These are phyloP conservation scores for Solanum hybrid DNA, from an alignment of 305 asterid genomes.

Conservation along the genomic window DNA sequence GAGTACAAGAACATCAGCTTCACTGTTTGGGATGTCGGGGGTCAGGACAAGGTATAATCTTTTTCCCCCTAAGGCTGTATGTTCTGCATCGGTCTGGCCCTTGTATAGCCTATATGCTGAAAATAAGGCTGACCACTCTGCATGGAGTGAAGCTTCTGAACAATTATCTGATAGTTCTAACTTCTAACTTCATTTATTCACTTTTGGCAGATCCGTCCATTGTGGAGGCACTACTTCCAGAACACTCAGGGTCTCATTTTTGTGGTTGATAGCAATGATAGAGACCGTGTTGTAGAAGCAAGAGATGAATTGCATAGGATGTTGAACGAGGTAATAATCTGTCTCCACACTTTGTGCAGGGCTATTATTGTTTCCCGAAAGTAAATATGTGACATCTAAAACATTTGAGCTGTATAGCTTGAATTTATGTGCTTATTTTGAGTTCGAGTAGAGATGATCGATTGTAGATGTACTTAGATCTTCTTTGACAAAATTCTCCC, in stretches of 20 bases:
- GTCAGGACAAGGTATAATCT: slow-evolving; percentile 58
- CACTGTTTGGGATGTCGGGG: slow-evolving; percentile 84
- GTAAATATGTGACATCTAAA: neutral
- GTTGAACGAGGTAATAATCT: slow-evolving; percentile 54
- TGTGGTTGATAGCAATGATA: slow-evolving; percentile 70
- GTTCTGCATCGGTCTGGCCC: neutral
- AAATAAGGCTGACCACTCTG: neutral
- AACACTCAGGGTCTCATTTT: slow-evolving; percentile 81
- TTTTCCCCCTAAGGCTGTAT: neutral
- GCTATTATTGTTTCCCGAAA: neutral
- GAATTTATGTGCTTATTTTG: neutral
- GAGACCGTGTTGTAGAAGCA: slow-evolving; percentile 75
- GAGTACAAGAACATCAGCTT: slow-evolving; percentile 75
- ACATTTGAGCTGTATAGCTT: neutral
- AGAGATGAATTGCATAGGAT: slow-evolving; percentile 74
- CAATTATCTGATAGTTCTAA: neutral
- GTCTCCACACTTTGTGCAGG: neutral
- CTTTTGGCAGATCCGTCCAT: slow-evolving; percentile 52
- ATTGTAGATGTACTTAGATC: neutral
- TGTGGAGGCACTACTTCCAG: slow-evolving; percentile 82
- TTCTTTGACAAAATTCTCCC: neutral
- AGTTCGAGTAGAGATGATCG: neutral
- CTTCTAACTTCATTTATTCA: neutral
- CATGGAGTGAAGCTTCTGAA: neutral
- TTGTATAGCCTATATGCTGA: neutral